Conservation (phyloP, 2,329 filamentous ascomycete species). For the Xylariomycetidae sp. region DNA sequence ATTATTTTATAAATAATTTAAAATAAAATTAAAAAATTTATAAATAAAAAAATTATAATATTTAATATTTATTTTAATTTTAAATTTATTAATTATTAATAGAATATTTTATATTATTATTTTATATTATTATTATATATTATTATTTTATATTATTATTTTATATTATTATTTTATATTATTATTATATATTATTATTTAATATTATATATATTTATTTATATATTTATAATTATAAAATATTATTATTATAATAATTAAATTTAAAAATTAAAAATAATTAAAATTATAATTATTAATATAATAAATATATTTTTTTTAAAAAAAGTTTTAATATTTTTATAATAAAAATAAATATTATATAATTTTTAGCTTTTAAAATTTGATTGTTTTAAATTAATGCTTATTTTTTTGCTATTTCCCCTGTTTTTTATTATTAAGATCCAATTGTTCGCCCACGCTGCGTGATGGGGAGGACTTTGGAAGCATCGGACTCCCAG, state of each 20-base stretch:
- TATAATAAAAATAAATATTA: neutral
- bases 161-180: too few species aligned
- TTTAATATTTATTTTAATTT: neutral
- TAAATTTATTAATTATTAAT: neutral
- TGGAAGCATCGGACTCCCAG: conserved; percentile 63
- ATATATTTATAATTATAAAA: too few species aligned
- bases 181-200: too few species aligned
- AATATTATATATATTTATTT: too few species aligned
- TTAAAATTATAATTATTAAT: too few species aligned
- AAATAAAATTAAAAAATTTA: too few species aligned
- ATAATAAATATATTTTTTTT: too few species aligned
- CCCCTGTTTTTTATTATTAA: conserved; percentile 12
- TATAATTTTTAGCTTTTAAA: neutral
- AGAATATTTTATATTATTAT: neutral
- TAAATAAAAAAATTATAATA: neutral
- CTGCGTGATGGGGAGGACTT: conserved; percentile 52
- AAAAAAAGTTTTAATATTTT: neutral
- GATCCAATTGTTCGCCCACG: conserved; percentile 31
- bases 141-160: too few species aligned
- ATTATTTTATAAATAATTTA: too few species aligned
- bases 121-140: too few species aligned
- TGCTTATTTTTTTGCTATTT: conserved; percentile 6
- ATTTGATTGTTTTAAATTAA: conserved; percentile 1
- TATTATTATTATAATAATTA: too few species aligned
- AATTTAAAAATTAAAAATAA: too few species aligned